These are phyloP conservation scores for Geotrichum aggregatum DNA, from an alignment of 1,139 yeast genomes.

Conservation along the genomic window DNA sequence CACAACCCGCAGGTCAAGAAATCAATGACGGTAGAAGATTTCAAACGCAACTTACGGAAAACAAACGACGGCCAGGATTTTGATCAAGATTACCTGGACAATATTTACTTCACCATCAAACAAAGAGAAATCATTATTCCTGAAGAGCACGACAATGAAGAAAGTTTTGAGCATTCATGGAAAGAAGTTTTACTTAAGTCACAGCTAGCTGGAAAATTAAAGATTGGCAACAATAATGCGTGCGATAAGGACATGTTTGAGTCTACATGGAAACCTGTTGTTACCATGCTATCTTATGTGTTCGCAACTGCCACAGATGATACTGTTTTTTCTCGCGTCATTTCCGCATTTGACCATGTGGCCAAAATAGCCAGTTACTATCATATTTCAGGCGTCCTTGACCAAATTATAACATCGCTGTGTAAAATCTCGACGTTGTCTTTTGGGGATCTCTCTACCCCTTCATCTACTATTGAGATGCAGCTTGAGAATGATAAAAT, in stretches of 20 bases:
- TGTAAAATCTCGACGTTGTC: slow-evolving; percentile 53
- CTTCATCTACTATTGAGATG: slow-evolving; percentile 41
- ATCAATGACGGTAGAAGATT: slow-evolving; percentile 84
- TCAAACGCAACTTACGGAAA: slow-evolving; percentile 74
- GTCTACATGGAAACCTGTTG: slow-evolving; percentile 54
- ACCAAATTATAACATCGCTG: slow-evolving; percentile 58
- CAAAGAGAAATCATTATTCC: slow-evolving; percentile 94
- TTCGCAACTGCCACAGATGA: slow-evolving; percentile 89
- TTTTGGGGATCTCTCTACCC: slow-evolving; percentile 41
- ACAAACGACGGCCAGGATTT: slow-evolving; percentile 68
- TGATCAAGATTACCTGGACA: slow-evolving; percentile 66
- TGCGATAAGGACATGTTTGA: slow-evolving; percentile 72
- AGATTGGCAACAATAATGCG: slow-evolving; percentile 35
- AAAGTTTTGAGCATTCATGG: slow-evolving; percentile 94
- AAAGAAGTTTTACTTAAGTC: slow-evolving; percentile 60
- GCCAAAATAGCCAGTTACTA: slow-evolving; percentile 70
- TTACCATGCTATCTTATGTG: slow-evolving; percentile 67
- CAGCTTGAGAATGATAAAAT: slow-evolving; percentile 47
- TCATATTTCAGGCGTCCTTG: slow-evolving; percentile 53
- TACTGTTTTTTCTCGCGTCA: slow-evolving; percentile 76
- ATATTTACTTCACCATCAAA: slow-evolving; percentile 71
- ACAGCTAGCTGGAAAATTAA: slow-evolving; percentile 32
- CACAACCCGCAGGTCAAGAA: slow-evolving; percentile 71
- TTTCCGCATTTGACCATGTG: slow-evolving; percentile 81
- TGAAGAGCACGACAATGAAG: slow-evolving; percentile 82